phyloP scores from a whole-genome alignment of 2,329 filamentous ascomycete species.

The Drechslerella stenobrocha region DNA sequence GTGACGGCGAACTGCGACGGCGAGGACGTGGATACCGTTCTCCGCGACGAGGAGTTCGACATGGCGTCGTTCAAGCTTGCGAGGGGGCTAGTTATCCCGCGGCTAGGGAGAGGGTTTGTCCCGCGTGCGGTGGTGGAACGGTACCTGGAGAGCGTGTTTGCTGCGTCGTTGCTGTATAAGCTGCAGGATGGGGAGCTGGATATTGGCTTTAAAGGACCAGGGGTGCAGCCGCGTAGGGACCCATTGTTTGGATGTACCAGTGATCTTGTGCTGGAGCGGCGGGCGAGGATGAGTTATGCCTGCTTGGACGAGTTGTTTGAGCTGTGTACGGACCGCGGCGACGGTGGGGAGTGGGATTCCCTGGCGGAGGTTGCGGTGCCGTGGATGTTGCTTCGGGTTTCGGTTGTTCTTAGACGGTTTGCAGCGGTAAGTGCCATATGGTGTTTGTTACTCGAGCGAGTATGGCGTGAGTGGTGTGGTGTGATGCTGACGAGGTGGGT shows the following conservation, averaged over 20 bases:
- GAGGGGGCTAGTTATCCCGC: constrained; percentile 71
- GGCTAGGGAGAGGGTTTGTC: constrained; percentile 69
- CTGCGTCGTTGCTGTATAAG: constrained; percentile 51
- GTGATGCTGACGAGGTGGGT: too few relatives aligned
- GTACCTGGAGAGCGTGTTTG: constrained; percentile 76
- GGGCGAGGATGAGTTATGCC: constrained; percentile 72
- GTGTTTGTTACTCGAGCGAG: too few relatives aligned
- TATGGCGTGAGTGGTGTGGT: too few relatives aligned
- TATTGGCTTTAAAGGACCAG: constrained; percentile 21
- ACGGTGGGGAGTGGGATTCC: constrained; percentile 54
- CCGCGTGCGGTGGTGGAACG: constrained; percentile 68
- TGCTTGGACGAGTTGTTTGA: constrained; percentile 76
- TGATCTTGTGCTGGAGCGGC: constrained; percentile 50
- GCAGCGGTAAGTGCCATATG: constrained; percentile 65
- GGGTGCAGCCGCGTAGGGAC: not conserved
- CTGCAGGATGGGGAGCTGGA: constrained; percentile 48
- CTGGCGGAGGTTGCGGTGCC: constrained; percentile 77
- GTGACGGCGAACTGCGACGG: constrained; percentile 66
- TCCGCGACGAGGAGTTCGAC: constrained; percentile 77
- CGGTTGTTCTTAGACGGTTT: constrained; percentile 78
- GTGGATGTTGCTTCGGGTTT: constrained; percentile 78
- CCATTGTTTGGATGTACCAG: constrained; percentile 50
- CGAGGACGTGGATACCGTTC: constrained; percentile 56
- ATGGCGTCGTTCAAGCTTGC: constrained; percentile 72
- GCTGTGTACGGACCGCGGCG: constrained; percentile 43